phyloP scores from a whole-genome alignment of 306 rosid species.

The Luffa acutangula region DNA sequence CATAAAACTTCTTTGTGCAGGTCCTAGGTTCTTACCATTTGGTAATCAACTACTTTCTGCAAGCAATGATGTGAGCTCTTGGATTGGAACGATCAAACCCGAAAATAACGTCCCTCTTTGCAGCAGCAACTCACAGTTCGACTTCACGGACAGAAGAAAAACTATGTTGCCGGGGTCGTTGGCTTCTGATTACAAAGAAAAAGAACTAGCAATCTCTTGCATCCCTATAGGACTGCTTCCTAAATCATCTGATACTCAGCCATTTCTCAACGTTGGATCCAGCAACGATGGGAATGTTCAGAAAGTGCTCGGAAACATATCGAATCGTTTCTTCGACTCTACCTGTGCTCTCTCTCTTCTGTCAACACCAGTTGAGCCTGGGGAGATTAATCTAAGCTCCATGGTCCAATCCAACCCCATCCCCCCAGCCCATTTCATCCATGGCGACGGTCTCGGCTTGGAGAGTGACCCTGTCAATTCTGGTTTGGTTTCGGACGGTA shows the following conservation, averaged over 20 bases:
- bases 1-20: not conserved
- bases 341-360: conserved; percentile 63
- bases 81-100: conserved; percentile 14
- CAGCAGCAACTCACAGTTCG: conserved; percentile 6
- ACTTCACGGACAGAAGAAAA: conserved; percentile 9
- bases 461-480: conserved; percentile 15
- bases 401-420: conserved; percentile 19
- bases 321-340: conserved; percentile 16
- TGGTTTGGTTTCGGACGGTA: conserved; percentile 7
- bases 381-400: conserved; percentile 27
- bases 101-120: conserved; percentile 10
- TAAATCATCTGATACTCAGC: conserved; percentile 10
- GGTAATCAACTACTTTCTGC: conserved; percentile 16
- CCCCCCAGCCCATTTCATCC: conserved; percentile 9
- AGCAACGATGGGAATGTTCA: conserved; percentile 14
- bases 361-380: conserved; percentile 33
- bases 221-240: conserved; percentile 2
- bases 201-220: conserved; percentile 14
- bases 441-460: conserved; percentile 16
- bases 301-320: conserved; percentile 15
- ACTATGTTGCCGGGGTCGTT: conserved; percentile 10
- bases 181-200: conserved; percentile 13
- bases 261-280: conserved; percentile 8
- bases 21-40: conserved; percentile 24
- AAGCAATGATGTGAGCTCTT: conserved; percentile 17